Percentiles rank a stretch among this genome's conserved stretches.
Evolutionary conservation across 768 basidiomycete species (phyloP).

Genomic region (Lentinula edodes): DNA sequence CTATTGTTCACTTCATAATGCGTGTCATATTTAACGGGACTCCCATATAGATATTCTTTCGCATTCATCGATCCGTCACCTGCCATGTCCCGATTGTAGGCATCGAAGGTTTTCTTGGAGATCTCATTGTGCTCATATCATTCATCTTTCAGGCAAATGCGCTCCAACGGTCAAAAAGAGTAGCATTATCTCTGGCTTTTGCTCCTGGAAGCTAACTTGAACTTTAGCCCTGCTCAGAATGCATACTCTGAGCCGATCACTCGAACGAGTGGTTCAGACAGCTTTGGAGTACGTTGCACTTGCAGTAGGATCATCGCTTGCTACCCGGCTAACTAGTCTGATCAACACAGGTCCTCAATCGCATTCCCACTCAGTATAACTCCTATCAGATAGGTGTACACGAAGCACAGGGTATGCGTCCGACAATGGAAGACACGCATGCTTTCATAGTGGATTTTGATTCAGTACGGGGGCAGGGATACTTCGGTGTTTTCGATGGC

Average conservation of each 20-base stretch:
- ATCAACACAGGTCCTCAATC: conserved; percentile 35
- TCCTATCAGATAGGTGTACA: conserved; percentile 41
- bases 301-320: conserved; percentile 4
- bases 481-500: conserved; percentile 79
- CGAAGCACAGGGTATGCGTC: conserved; percentile 62
- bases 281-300: conserved; percentile 37
- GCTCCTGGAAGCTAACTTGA: neutral
- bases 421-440: conserved; percentile 76
- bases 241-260: conserved; percentile 50
- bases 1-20: neutral
- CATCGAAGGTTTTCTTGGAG: neutral
- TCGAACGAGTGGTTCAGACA: conserved; percentile 37
- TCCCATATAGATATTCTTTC: neutral
- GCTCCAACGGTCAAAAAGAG: neutral
- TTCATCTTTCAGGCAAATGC: neutral
- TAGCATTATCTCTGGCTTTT: neutral
- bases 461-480: conserved; percentile 69
- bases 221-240: conserved; percentile 13
- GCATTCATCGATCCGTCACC: neutral
- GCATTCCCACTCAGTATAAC: conserved; percentile 36
- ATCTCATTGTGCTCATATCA: neutral
- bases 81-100: neutral
- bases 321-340: neutral
- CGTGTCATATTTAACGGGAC: neutral
- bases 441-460: conserved; percentile 73